Base-by-base conservation (phyloP, 352 stramenopile species). In the Pythium aristosporum region DNA sequence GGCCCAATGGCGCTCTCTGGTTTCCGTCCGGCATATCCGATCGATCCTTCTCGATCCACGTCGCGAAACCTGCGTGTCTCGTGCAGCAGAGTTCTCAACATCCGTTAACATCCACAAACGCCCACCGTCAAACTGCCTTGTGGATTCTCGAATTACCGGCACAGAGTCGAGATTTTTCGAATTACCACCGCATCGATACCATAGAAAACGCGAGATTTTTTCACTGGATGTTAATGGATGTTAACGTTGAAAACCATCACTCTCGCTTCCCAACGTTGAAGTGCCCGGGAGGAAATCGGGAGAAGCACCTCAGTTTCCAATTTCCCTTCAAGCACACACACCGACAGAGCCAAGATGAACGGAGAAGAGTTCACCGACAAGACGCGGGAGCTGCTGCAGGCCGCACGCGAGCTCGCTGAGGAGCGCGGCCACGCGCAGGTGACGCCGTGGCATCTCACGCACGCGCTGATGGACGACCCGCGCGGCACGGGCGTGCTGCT, bases 301-400 rank as follows among this genome's bases (percentile, higher is more conserved):
- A 5, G 2, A 5, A 28, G 15, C 52, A 12, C 11, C 42, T 55
- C 34, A 69, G 57, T 69, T 41, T 32, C 7, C 46, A 61, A 64
- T 69, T 64, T 55, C 36, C 55, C 30, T 47, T 12, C 48, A 69
- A 65, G 20, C 55, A 49, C 28, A 39, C 23, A 68, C 43, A 55
- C 21, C 2, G 23, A 54, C 11, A 63, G n/a, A 58, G 13, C 11
- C 25, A 75, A 46, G 48, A 88, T 92, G 79, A 90, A 92, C 36
- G 76, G 72, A 2, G 72, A 79, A n/a, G 86, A 91, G 53, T 94
- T 83, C 48, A 94, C 82, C 1, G 85, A 96, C 60, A 92, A 91
- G 71, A 90, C 85, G 18, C 80, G 78, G 65, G 79, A 89, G 67
- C 79, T 79, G 47, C 47, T 96, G 32, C 57, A 69, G 42, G 69